A percentile compares a stretch with the other conserved stretches of the same genome.
Conservation (phyloP, 164 flowering plant genomes). For the Echeveria elegans region DNA sequence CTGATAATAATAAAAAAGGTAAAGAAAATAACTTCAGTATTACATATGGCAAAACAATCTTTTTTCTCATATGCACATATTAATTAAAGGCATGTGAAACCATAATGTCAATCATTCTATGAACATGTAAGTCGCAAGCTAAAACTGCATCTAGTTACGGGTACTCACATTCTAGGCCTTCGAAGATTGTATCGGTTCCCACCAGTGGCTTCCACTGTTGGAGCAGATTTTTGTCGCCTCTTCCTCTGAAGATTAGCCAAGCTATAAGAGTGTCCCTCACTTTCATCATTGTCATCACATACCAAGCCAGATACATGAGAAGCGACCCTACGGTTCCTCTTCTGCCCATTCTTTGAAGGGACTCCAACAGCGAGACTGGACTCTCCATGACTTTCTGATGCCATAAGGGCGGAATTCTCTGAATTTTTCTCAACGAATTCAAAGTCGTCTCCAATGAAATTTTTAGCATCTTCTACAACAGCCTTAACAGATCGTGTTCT, state of each 20-base stretch:
- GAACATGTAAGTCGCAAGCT: no score
- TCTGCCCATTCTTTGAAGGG: constrained; percentile 21
- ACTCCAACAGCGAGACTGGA: constrained; percentile 22
- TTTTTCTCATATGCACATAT: no score
- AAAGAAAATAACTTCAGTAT: not conserved
- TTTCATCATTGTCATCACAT: constrained; percentile 23
- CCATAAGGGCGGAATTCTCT: constrained; percentile 14
- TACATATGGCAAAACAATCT: no score
- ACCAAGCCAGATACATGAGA: constrained; percentile 21
- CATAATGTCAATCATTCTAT: no score
- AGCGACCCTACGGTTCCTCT: constrained; percentile 22
- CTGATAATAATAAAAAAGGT: not conserved
- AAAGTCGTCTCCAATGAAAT: constrained; percentile 13
- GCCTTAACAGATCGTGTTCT: constrained; percentile 34
- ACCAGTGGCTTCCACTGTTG: constrained; percentile 17
- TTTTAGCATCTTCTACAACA: constrained; percentile 30
- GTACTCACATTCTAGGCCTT: constrained; percentile 26
- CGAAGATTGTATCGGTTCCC: constrained; percentile 32
- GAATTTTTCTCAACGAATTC: constrained; percentile 18
- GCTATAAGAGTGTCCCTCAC: constrained; percentile 30
- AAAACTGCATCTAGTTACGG: not conserved
- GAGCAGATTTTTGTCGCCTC: constrained; percentile 24
- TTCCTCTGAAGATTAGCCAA: constrained; percentile 18
- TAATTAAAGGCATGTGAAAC: not conserved
- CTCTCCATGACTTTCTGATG: constrained; percentile 20